Evolutionary conservation across 352 stramenopile genomes (phyloP).

Genomic region (Globisporangium apiculatum): DNA sequence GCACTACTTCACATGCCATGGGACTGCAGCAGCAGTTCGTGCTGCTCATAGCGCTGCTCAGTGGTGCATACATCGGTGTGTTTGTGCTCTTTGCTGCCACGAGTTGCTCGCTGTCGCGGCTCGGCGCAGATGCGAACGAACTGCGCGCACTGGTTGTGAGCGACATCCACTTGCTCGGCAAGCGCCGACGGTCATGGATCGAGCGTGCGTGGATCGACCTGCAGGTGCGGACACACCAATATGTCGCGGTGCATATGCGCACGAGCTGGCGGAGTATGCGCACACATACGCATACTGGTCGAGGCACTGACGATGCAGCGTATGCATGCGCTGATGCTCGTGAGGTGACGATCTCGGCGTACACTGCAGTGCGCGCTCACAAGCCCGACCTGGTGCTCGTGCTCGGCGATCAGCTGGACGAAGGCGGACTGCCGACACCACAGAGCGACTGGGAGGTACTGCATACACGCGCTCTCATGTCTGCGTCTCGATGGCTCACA

Average conservation of each 20-base stretch:
- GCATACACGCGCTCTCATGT: too few relatives aligned
- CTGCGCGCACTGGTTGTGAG: constrained; percentile 51
- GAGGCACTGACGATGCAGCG: too few relatives aligned
- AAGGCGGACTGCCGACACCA: constrained; percentile 46
- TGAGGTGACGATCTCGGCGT: constrained; percentile 27
- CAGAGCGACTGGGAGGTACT: constrained; percentile 42
- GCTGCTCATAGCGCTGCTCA: constrained; percentile 16
- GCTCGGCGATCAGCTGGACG: constrained; percentile 71
- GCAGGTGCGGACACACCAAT: constrained; percentile 23
- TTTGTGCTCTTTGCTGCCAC: constrained; percentile 55
- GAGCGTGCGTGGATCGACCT: constrained; percentile 71
- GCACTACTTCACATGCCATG: constrained; percentile 1
- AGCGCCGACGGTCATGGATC: constrained; percentile 41
- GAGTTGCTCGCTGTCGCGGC: constrained; percentile 9
- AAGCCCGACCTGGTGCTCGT: constrained; percentile 48
- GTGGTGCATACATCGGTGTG: constrained; percentile 41
- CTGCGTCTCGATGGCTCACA: too few relatives aligned
- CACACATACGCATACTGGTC: too few relatives aligned
- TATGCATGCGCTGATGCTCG: too few relatives aligned
- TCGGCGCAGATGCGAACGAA: too few relatives aligned
- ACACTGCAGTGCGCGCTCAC: constrained; percentile 41
- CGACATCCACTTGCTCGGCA: constrained; percentile 72
- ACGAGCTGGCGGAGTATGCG: too few relatives aligned
- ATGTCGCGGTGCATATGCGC: too few relatives aligned
- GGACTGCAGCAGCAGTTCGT: constrained; percentile 14